Evolutionary conservation across 345 rosid genomes (phyloP).

Genomic region (Conringia planisiliqua): DNA sequence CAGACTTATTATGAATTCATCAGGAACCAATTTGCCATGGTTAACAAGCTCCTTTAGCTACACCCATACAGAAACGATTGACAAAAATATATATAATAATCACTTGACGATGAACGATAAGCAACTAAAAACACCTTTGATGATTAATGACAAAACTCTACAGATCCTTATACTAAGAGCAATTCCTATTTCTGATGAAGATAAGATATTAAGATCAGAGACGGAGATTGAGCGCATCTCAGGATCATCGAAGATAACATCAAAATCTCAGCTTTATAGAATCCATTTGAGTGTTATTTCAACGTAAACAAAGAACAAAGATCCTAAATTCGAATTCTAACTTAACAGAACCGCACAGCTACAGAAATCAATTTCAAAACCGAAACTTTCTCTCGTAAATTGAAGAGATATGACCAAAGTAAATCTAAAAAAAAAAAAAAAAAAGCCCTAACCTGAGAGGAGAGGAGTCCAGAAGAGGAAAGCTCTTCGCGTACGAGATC

Average conservation of each 20-base stretch:
- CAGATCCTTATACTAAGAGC: background rate
- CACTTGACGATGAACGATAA: background rate
- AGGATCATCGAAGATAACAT: background rate
- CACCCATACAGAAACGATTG: slow-evolving; percentile 16
- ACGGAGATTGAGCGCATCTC: background rate
- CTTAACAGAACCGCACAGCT: background rate
- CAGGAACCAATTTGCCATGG: slow-evolving; percentile 84
- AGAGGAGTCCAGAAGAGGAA: slow-evolving; percentile 63
- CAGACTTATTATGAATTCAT: slow-evolving; percentile 75
- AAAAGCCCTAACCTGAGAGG: slow-evolving; percentile 55
- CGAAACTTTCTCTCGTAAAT: background rate
- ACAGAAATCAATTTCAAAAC: background rate
- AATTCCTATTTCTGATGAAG: too few species aligned
- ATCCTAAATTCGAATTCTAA: background rate
- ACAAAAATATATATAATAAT: background rate
- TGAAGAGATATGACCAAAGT: background rate
- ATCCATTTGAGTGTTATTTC: background rate
- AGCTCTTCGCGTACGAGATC: slow-evolving; percentile 98
- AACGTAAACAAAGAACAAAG: background rate
- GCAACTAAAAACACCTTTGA: background rate
- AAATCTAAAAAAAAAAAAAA: background rate
- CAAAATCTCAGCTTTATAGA: background rate
- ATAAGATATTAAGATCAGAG: background rate
- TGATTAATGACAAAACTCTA: background rate
- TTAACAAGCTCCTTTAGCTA: slow-evolving; percentile 83